Conservation (phyloP, 148 eudicot genomes). For the Rhododendron kiyosumense region DNA sequence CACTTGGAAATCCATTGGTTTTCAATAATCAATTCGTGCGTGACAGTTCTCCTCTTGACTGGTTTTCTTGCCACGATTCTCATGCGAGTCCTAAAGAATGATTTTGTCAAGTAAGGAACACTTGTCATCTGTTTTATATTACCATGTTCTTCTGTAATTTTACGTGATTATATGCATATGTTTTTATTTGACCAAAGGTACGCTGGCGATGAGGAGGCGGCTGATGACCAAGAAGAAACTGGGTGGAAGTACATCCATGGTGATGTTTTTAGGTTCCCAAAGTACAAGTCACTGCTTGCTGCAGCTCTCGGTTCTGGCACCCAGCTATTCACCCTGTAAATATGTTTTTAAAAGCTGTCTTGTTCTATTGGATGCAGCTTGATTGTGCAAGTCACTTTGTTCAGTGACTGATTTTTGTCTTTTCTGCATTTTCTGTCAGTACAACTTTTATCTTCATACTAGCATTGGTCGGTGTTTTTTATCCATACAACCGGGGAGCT, state of each 20-base stretch:
- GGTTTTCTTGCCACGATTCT: background rate
- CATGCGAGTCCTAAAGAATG: background rate
- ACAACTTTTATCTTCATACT: slow-evolving; percentile 36
- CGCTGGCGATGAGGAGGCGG: background rate
- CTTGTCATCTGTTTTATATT: background rate
- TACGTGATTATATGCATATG: background rate
- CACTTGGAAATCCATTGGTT: background rate
- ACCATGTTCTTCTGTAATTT: background rate
- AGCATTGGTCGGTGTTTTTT: slow-evolving; percentile 48
- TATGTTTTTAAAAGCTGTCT: background rate
- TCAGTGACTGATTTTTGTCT: background rate
- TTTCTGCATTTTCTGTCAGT: slow-evolving; percentile 16
- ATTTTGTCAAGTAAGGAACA: background rate
- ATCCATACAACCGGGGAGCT: slow-evolving; percentile 55
- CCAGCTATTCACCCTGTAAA: background rate
- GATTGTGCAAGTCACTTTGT: background rate
- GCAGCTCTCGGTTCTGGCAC: background rate
- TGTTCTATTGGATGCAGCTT: slow-evolving; percentile 1
- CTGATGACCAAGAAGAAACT: background rate
- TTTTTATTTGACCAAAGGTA: background rate
- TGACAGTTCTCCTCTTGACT: background rate
- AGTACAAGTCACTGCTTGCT: background rate
- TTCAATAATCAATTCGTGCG: background rate
- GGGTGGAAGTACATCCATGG: background rate
- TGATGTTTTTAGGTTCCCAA: background rate